These are phyloP conservation scores for Atkinsonella texensis DNA, from an alignment of 2,329 filamentous ascomycete genomes.

Conservation along the genomic window DNA sequence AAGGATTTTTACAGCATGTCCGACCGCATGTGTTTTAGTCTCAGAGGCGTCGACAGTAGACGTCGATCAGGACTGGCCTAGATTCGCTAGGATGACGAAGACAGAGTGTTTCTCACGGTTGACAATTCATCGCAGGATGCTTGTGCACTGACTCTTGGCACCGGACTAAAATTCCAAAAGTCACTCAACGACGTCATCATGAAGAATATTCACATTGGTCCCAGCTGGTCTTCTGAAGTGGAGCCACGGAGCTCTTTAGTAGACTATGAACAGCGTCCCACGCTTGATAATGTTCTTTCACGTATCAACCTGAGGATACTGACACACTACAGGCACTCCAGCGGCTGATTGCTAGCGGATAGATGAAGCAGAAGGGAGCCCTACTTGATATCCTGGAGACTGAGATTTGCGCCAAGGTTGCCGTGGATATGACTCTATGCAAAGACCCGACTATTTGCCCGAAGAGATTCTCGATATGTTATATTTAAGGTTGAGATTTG, in stretches of 20 bases:
- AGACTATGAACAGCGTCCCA: neutral
- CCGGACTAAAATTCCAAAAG: neutral
- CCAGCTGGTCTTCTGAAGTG: neutral
- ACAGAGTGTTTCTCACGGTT: neutral
- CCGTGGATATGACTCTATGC: neutral
- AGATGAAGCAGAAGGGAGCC: neutral
- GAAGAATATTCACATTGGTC: neutral
- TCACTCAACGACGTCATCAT: neutral
- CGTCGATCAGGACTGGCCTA: neutral
- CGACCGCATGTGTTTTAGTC: neutral
- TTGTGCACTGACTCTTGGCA: neutral
- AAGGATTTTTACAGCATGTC: neutral
- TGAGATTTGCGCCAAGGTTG: neutral
- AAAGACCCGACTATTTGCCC: neutral
- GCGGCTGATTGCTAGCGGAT: neutral
- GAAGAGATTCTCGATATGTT: neutral
- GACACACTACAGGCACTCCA: neutral
- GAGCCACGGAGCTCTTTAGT: neutral
- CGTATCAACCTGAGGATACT: neutral
- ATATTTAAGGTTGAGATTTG: neutral
- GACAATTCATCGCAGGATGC: neutral
- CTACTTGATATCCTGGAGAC: neutral
- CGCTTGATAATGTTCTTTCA: neutral
- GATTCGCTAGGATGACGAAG: slow-evolving; percentile 1
- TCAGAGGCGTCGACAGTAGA: neutral